Evolutionary conservation across 179 eudicot genomes (phyloP), one percentile per base, ranked within the genome.

Genomic region (Patellifolia procumbens): DNA sequence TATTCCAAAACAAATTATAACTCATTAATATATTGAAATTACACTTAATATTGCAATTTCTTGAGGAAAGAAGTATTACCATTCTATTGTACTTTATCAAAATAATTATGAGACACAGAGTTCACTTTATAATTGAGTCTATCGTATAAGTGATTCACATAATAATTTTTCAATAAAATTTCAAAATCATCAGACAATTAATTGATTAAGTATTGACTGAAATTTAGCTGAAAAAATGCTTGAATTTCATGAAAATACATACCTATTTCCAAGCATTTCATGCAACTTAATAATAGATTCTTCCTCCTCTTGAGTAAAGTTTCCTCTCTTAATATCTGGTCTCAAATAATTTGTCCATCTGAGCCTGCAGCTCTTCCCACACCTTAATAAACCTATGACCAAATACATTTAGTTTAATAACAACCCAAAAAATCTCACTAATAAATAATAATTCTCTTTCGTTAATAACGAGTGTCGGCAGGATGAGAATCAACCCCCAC

Each of bases 381-480:
- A 87, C 68, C 92, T 87, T 37, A 68, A 80, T 24, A 90, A 88
- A 55, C 95, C 95, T 90, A 74, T 7, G 37, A 77, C 20, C 22
- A 58, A 29, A n/a, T 28, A 70, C 3, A 42, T 26, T 68, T 42
- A 32, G n/a, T n/a, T n/a, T n/a, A n/a, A n/a, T n/a, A n/a, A n/a
- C 24, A 58, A 39, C 31, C 61, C 61, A 1, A n/a, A 26, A 42
- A 42, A n/a, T n/a, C n/a, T n/a, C n/a, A n/a, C n/a, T n/a, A n/a
- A n/a, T n/a, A n/a, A n/a, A n/a, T n/a, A n/a, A n/a, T n/a, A n/a
- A n/a, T n/a, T n/a, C n/a, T n/a, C n/a, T n/a, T n/a, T n/a, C n/a
- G n/a, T n/a, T n/a, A n/a, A n/a, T n/a, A n/a, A n/a, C n/a, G n/a
- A n/a, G n/a, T n/a, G n/a, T n/a, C n/a, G n/a, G n/a, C n/a, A n/a